phyloP scores from a whole-genome alignment of 2,329 filamentous ascomycete species.

The Neofusicoccum sp. region DNA sequence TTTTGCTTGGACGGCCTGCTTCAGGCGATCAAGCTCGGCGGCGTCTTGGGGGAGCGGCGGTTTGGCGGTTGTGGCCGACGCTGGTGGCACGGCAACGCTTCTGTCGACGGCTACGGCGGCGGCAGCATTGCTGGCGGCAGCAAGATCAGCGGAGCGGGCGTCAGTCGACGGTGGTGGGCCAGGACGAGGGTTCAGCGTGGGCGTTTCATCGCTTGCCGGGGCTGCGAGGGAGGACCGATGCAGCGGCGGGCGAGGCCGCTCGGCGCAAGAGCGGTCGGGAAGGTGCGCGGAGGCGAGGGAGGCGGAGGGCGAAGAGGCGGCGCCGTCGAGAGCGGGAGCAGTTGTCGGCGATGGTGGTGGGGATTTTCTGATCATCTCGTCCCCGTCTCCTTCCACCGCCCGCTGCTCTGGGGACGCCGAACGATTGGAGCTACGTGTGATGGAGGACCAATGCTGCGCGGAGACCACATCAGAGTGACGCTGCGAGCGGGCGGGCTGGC shows the following conservation, averaged over 20 bases:
- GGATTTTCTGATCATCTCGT: conserved; percentile 19
- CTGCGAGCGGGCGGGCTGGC: conserved; percentile 2
- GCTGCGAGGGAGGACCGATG: conserved; percentile 27
- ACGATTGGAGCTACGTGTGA: conserved; percentile 17
- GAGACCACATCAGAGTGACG: conserved; percentile 18
- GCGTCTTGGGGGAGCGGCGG: conserved; percentile 24
- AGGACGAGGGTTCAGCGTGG: conserved; percentile 1
- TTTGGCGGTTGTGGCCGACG: conserved; percentile 4
- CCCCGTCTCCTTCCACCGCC: conserved; percentile 19
- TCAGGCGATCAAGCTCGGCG: conserved; percentile 39
- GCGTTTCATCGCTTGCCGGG: conserved; percentile 17
- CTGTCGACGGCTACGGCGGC: conserved; percentile 19
- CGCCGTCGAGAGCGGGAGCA: conserved; percentile 21
- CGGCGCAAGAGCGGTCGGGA: conserved; percentile 18
- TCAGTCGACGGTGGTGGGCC: conserved; percentile 4
- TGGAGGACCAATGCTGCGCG: conserved; percentile 17
- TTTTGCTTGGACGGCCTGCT: conserved; percentile 39
- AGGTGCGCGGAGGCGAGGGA: conserved; percentile 15
- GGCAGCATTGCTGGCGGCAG: conserved; percentile 1
- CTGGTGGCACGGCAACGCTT: conserved; percentile 19
- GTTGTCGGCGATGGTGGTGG: conserved; percentile 19
- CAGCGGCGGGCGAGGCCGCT: conserved; percentile 30
- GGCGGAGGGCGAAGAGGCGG: conserved; percentile 12
- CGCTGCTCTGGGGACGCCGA: conserved; percentile 12
- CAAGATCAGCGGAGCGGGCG: not conserved